Conservation (phyloP, 306 rosid species). For the Quercus wislizeni region DNA sequence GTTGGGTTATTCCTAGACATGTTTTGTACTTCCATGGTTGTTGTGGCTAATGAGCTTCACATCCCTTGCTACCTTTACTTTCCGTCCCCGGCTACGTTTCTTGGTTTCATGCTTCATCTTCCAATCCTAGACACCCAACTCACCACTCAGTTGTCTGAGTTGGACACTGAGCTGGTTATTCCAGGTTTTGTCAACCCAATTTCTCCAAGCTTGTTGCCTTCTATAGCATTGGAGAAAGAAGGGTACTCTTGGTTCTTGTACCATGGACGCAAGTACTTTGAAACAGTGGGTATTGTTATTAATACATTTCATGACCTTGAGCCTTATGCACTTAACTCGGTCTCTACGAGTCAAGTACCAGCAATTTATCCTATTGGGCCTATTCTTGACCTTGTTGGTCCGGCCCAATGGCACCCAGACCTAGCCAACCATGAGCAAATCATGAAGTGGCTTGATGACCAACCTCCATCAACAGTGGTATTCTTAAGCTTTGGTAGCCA, state of each 20-base stretch:
- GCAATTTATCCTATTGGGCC: conserved; percentile 33
- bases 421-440: background rate
- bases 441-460: conserved; percentile 30
- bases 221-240: conserved; percentile 8
- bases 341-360: background rate
- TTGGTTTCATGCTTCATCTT: conserved; percentile 41
- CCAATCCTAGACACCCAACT: conserved; percentile 16
- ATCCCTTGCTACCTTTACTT: conserved; percentile 57
- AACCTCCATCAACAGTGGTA: conserved; percentile 25
- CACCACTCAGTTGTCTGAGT: background rate
- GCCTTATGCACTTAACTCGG: conserved; percentile 23
- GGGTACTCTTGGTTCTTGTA: conserved; percentile 5
- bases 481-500: conserved; percentile 42
- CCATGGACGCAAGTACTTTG: conserved; percentile 34
- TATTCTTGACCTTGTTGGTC: conserved; percentile 27
- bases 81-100: conserved; percentile 52
- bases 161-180: conserved; percentile 28
- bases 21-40: conserved; percentile 48
- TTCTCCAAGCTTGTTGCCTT: conserved; percentile 32
- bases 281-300: conserved; percentile 42
- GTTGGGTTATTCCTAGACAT: conserved; percentile 47
- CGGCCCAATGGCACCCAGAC: conserved; percentile 24
- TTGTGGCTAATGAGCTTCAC: conserved; percentile 51
- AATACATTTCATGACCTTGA: conserved; percentile 50
- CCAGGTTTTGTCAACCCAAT: conserved; percentile 38